Percentiles rank a stretch among this genome's conserved stretches.
These are phyloP conservation scores for Arctium minus DNA, from an alignment of 129 eudicot genomes.

Conservation along the genomic window DNA sequence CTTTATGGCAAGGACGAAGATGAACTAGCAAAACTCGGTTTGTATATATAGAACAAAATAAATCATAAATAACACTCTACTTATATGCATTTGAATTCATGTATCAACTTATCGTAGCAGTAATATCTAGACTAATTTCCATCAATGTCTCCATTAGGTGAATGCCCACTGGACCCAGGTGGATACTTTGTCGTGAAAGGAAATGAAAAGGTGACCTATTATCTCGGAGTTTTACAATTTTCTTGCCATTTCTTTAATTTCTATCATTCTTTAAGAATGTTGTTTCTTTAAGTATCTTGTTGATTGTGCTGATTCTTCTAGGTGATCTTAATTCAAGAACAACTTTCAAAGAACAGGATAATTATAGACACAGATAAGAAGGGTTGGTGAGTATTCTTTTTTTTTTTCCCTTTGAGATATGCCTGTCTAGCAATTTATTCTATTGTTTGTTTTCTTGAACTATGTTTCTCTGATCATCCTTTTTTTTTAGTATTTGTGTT, in stretches of 20 bases:
- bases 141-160: slow-evolving; percentile 45
- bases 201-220: slow-evolving; percentile 75
- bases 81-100: not conserved
- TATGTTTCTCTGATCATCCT: not conserved
- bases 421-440: not conserved
- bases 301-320: slow-evolving; percentile 35
- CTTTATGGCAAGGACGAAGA: slow-evolving; percentile 85
- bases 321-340: slow-evolving; percentile 96
- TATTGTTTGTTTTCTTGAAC: not conserved
- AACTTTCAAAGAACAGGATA: slow-evolving; percentile 95
- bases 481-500: not conserved
- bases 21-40: slow-evolving; percentile 81
- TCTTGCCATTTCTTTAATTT: not conserved
- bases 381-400: slow-evolving; percentile 60
- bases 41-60: not conserved
- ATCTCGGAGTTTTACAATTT: not conserved
- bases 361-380: slow-evolving; percentile 85
- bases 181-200: slow-evolving; percentile 95
- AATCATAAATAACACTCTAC: not conserved
- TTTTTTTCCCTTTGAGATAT: not conserved
- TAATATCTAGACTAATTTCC: not conserved
- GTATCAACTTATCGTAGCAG: not conserved
- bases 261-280: not conserved
- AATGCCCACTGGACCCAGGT: slow-evolving; percentile 99
- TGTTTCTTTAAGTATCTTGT: not conserved